These are phyloP conservation scores for Fonsecaea pugnacius DNA, from an alignment of 2,329 filamentous ascomycete species.

Conservation along the genomic window DNA sequence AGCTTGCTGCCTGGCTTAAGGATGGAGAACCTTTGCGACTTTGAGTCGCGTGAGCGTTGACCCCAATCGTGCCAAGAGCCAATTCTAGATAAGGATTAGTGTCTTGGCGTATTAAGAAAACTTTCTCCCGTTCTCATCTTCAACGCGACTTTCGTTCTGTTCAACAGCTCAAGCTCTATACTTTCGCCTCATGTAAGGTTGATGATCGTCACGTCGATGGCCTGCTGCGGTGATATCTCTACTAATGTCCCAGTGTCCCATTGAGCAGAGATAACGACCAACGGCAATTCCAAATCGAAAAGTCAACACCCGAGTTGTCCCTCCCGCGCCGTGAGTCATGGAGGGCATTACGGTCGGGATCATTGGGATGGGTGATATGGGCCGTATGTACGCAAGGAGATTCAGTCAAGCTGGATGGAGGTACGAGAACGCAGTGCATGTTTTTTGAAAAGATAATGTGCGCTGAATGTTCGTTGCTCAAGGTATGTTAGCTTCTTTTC, in stretches of 20 bases:
- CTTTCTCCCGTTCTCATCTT: neutral
- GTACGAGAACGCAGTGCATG: conserved; percentile 56
- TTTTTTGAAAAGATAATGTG: conserved; percentile 3
- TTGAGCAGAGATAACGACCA: neutral
- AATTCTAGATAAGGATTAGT: neutral
- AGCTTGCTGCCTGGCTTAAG: no score
- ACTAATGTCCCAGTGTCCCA: neutral
- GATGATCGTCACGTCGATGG: neutral
- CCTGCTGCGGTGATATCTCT: neutral
- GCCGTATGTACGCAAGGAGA: conserved; percentile 92
- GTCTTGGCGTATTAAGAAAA: neutral
- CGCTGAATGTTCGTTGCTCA: neutral
- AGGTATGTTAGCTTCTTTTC: conserved; percentile 25
- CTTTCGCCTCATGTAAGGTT: neutral
- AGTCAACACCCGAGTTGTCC: neutral
- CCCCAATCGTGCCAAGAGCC: neutral
- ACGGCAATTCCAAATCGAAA: neutral
- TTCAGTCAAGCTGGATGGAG: conserved; percentile 94
- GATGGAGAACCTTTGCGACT: no score
- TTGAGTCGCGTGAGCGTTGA: no score
- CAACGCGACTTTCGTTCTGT: neutral
- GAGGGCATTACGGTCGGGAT: conserved; percentile 81
- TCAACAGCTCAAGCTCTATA: neutral
- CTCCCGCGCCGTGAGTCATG: conserved; percentile 46
- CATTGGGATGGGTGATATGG: conserved; percentile 99